These are phyloP conservation scores for Hemileccinum rubropunctum DNA, from an alignment of 768 basidiomycete species.

Conservation along the genomic window DNA sequence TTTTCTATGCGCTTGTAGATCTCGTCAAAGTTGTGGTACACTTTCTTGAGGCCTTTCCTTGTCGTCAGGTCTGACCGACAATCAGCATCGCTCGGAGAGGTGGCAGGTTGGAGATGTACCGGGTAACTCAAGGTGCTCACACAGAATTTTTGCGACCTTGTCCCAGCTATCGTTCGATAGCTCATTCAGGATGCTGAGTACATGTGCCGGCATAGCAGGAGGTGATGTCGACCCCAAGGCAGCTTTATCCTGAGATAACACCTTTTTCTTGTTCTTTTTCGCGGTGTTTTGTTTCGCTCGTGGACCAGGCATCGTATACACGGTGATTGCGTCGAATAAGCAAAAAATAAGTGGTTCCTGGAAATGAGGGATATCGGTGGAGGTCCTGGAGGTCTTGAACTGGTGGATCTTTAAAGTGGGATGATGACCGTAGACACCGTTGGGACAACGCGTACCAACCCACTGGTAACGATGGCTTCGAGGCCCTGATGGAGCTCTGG, in stretches of 20 bases:
- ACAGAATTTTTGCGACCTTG: constrained; percentile 44
- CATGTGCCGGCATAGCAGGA: background rate
- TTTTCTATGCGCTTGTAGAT: constrained; percentile 48
- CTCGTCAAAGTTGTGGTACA: constrained; percentile 52
- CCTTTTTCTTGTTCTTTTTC: constrained; percentile 17
- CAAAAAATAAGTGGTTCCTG: background rate
- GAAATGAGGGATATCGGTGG: background rate
- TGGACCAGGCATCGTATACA: constrained; percentile 22
- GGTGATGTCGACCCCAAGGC: background rate
- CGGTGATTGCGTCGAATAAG: too few relatives aligned
- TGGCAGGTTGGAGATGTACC: constrained; percentile 34
- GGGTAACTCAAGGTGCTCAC: constrained; percentile 51
- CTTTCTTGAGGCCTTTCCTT: constrained; percentile 63
- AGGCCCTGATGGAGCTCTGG: too few relatives aligned
- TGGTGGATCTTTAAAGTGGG: too few relatives aligned
- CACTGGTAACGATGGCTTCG: too few relatives aligned
- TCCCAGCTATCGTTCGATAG: constrained; percentile 46
- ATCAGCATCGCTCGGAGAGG: background rate
- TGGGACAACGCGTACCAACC: too few relatives aligned
- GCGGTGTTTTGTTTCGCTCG: constrained; percentile 17
- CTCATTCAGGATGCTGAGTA: constrained; percentile 11
- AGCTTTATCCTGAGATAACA: background rate
- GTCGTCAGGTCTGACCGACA: background rate
- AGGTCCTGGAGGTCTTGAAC: too few relatives aligned
- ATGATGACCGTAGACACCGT: too few relatives aligned